Base-by-base conservation (phyloP, 2,329 filamentous ascomycete species). In the Fusarium torulosum region DNA sequence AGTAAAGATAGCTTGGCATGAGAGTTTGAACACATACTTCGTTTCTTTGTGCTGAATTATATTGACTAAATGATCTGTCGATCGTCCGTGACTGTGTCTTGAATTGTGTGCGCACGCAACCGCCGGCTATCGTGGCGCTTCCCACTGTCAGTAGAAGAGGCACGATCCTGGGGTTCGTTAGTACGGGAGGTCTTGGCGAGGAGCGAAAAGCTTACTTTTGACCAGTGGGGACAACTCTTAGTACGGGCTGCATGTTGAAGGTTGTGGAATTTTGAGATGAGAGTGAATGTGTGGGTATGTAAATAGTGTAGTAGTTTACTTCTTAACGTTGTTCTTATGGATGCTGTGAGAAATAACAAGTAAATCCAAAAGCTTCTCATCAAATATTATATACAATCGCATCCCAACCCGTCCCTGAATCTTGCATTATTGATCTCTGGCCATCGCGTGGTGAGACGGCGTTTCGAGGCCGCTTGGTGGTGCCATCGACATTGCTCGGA, bases 11-110 rank as follows among this genome's bases (percentile, higher is more conserved):
- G 45, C 17, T 44, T 4, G 46, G 23, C 4, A 53, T 35, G 31
- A 27, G 49, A 63, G 15, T 27, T 41, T 9, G 14, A 19, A 21
- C 21, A 11, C 71, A 43, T 46, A 57, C 70, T 41, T 71, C 62
- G 29, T 72, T 71, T 21, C 71, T 73, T 42, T 67, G 41, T 15
- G 41, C 29, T 31, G 41, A 73, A 20, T 71, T 73, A 49, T 73
- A 73, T 31, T 69, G 59, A 31, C 51, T 58, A n/a, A 73, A 73
- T 15, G 60, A 67, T 46, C 69, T 62, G 37, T 73, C 71, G 42
- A 73, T 72, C 3, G 54, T 61, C 21, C 63, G 33, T 47, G 51
- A 27, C 20, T 63, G 59, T 35, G 53, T 53, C 43, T 42, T 52
- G 31, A 73, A 63, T 19, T 69, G 65, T n/a, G 58, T 52, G 9